These are phyloP conservation scores for Noccaea bulbosa DNA, from an alignment of 345 rosid genomes.

Conservation along the genomic window DNA sequence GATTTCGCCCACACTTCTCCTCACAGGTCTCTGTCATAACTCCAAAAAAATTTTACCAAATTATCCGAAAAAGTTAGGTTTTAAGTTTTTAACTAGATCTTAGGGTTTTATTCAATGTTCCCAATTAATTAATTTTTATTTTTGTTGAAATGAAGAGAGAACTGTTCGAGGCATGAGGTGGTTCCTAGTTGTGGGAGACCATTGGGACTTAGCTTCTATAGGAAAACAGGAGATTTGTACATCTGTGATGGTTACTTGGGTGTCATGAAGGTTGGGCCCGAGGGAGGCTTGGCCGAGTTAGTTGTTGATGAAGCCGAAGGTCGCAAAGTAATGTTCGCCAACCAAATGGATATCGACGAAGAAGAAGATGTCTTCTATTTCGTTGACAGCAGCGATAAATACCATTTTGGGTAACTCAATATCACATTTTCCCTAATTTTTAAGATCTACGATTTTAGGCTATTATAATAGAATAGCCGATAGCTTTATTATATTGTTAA, in stretches of 20 bases:
- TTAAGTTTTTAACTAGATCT: too few species aligned
- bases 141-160: too few species aligned
- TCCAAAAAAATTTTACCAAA: background rate
- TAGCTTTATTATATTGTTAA: too few species aligned
- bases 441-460: too few species aligned
- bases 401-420: slow-evolving; percentile 57
- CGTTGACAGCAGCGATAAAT: slow-evolving; percentile 60
- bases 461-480: too few species aligned
- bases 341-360: slow-evolving; percentile 66
- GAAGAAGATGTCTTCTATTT: slow-evolving; percentile 64
- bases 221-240: slow-evolving; percentile 71
- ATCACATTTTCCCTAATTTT: background rate
- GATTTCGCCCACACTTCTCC: slow-evolving; percentile 65
- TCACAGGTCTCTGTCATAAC: slow-evolving; percentile 46
- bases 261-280: slow-evolving; percentile 63
- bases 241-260: slow-evolving; percentile 79
- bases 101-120: background rate
- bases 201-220: slow-evolving; percentile 63
- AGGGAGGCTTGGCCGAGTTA: slow-evolving; percentile 60
- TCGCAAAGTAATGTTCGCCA: slow-evolving; percentile 57
- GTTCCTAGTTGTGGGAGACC: slow-evolving; percentile 83
- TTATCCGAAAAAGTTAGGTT: too few species aligned
- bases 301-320: slow-evolving; percentile 57
- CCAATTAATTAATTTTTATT: too few species aligned
- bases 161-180: slow-evolving; percentile 50